phyloP scores from a whole-genome alignment of 176 grass and related monocot genomes.

The Oryza glumipatula region DNA sequence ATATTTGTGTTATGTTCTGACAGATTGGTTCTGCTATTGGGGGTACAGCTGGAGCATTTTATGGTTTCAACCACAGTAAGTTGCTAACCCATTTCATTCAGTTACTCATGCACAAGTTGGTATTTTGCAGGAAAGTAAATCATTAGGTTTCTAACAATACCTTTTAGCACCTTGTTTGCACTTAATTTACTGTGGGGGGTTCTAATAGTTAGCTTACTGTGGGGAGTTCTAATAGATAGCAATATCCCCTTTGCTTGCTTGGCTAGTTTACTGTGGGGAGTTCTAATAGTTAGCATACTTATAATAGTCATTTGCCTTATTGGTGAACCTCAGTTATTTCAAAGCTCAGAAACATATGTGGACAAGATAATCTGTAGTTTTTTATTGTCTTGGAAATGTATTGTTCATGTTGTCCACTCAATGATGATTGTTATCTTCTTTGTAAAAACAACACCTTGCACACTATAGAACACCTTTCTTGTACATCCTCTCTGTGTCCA shows the following conservation, averaged over 20 bases:
- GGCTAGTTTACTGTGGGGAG: not conserved
- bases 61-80: constrained; percentile 91
- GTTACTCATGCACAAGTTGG: not conserved
- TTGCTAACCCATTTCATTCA: not conserved
- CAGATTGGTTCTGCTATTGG: constrained; percentile 95
- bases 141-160: not conserved
- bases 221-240: too few species aligned
- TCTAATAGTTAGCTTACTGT: constrained; percentile 1
- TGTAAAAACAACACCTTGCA: not conserved
- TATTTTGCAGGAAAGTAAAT: not conserved
- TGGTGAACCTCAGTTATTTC: not conserved
- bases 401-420: not conserved
- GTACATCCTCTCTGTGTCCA: not conserved
- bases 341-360: not conserved
- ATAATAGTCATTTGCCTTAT: not conserved
- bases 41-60: constrained; percentile 83
- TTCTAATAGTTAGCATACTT: constrained; percentile 9
- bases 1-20: not conserved
- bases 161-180: not conserved
- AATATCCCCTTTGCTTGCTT: not conserved
- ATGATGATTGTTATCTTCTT: not conserved
- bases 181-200: not conserved
- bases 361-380: not conserved
- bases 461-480: not conserved
- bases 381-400: not conserved